These are phyloP conservation scores for Schizophyllum amplum DNA, from an alignment of 1,284 basidiomycete genomes.

Conservation along the genomic window DNA sequence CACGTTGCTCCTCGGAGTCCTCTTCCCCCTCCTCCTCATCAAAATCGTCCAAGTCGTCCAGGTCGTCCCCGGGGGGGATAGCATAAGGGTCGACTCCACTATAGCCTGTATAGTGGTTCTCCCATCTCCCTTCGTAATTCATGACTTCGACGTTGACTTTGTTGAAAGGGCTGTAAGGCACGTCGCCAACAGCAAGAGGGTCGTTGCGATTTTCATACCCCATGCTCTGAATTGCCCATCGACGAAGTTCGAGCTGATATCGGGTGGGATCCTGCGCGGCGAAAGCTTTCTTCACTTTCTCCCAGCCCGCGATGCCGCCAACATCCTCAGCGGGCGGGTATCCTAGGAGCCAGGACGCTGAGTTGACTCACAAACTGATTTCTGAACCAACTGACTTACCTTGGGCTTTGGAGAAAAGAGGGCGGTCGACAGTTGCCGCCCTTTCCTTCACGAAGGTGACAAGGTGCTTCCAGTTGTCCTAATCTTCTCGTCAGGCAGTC, in stretches of 20 bases:
- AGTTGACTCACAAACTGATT: background rate
- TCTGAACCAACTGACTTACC: background rate
- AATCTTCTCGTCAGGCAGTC: background rate
- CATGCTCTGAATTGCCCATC: background rate
- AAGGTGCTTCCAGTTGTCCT: constrained; percentile 12
- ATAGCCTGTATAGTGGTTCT: background rate
- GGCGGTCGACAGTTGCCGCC: background rate
- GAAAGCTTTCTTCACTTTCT: constrained; percentile 13
- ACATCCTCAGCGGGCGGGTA: constrained; percentile 12
- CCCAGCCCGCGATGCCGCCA: constrained; percentile 15
- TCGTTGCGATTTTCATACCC: background rate
- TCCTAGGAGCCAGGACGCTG: background rate
- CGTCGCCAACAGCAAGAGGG: constrained; percentile 2
- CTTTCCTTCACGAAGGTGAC: constrained; percentile 8
- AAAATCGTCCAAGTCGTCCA: background rate
- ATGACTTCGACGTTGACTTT: constrained; percentile 9
- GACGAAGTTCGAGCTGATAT: background rate
- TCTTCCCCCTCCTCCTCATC: too few species aligned
- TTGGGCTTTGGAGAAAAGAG: background rate
- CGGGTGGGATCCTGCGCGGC: constrained; percentile 6
- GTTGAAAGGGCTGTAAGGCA: constrained; percentile 9
- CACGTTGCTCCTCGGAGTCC: too few species aligned
- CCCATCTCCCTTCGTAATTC: constrained; percentile 2
- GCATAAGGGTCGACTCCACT: constrained; percentile 1
- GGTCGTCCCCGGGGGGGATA: background rate